Conservation (phyloP, 495 filamentous ascomycete species). For the Talaromyces trachyspermus region DNA sequence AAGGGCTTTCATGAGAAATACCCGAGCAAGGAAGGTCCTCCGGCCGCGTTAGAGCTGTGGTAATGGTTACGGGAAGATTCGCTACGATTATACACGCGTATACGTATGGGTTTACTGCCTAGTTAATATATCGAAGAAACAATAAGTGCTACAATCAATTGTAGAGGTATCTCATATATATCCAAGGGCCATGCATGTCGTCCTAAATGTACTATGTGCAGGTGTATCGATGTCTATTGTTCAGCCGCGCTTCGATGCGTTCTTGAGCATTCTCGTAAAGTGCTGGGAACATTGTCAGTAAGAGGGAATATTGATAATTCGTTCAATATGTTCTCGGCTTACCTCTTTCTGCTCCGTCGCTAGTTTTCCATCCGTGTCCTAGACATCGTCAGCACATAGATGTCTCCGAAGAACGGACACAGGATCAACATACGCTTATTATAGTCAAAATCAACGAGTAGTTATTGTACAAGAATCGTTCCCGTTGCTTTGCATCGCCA, state of each 20-base stretch:
- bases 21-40: background rate
- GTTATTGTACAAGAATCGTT: constrained; percentile 89
- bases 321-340: constrained; percentile 8
- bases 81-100: too few species aligned
- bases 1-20: background rate
- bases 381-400: constrained; percentile 16
- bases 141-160: background rate
- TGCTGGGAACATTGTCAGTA: constrained; percentile 22
- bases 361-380: constrained; percentile 72
- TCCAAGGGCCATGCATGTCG: background rate
- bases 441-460: constrained; percentile 89
- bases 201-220: background rate
- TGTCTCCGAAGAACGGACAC: background rate
- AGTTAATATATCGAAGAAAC: background rate
- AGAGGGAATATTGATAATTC: background rate
- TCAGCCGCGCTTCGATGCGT: constrained; percentile 26
- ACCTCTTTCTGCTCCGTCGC: constrained; percentile 62
- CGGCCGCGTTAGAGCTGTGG: background rate
- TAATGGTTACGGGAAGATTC: too few species aligned
- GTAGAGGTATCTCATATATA: background rate
- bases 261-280: constrained; percentile 41
- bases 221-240: background rate
- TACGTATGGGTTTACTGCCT: background rate
- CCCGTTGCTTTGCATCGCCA: constrained; percentile 68
- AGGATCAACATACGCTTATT: constrained; percentile 49